Conservation (phyloP, 176 grass and related monocot genomes). For the Triticum timopheevii region DNA sequence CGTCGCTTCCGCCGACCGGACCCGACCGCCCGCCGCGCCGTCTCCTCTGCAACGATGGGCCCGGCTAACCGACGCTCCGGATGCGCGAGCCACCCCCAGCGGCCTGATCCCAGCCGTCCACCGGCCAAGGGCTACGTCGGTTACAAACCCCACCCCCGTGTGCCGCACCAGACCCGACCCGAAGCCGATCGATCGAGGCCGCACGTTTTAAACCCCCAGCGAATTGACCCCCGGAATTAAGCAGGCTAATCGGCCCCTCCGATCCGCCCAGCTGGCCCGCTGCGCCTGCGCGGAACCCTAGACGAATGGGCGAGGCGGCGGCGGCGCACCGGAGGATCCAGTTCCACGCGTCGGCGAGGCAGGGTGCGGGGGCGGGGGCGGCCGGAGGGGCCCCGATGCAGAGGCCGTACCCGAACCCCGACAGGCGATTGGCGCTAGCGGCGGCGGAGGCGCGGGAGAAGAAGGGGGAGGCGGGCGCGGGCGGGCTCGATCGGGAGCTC, state of each 20-base stretch:
- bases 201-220: neutral
- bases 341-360: constrained; percentile 50
- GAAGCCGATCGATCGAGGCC: neutral
- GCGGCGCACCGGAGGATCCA: constrained; percentile 53
- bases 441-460: neutral
- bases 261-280: constrained; percentile 8
- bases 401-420: constrained; percentile 28
- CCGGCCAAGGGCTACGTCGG: neutral
- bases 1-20: neutral
- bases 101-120: neutral
- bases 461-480: constrained; percentile 39
- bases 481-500: constrained; percentile 68
- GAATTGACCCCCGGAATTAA: neutral
- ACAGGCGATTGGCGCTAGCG: neutral
- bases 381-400: constrained; percentile 38
- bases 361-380: constrained; percentile 12
- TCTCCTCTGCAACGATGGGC: too few relatives aligned
- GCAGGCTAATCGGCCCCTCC: neutral
- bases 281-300: constrained; percentile 20
- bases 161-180: neutral
- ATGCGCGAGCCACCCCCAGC: neutral
- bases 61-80: neutral
- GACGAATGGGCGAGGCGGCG: constrained; percentile 13
- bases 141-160: neutral
- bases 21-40: too few relatives aligned